phyloP scores from a whole-genome alignment of 345 rosid species.

The Syzygium aqueum region DNA sequence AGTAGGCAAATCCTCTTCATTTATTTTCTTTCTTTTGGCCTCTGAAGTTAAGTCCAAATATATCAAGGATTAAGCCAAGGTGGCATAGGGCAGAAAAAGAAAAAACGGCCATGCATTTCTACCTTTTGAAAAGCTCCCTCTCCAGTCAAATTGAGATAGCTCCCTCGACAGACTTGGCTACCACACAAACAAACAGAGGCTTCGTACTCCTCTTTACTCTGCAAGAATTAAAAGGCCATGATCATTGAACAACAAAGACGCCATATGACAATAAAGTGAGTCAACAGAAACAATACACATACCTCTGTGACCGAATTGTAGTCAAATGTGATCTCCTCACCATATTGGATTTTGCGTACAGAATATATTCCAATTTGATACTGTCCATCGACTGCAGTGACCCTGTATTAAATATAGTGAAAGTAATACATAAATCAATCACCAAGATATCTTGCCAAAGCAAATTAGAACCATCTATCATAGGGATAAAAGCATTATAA shows the following conservation, averaged over 20 bases:
- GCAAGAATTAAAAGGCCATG: slow-evolving; percentile 14
- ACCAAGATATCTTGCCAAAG: background rate
- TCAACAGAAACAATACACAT: slow-evolving; percentile 6
- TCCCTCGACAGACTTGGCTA: slow-evolving; percentile 98
- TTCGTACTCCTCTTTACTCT: slow-evolving; percentile 99
- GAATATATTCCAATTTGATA: slow-evolving; percentile 97
- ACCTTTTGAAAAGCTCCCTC: slow-evolving; percentile 99
- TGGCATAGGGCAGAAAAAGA: background rate
- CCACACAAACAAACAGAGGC: slow-evolving; percentile 99
- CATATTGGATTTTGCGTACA: slow-evolving; percentile 66
- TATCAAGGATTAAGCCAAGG: background rate
- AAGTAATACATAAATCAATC: background rate
- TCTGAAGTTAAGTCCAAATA: background rate
- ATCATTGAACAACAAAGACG: background rate
- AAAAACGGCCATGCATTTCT: background rate
- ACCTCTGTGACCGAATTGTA: slow-evolving; percentile 99
- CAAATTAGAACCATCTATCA: background rate
- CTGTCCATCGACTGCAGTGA: slow-evolving; percentile 96
- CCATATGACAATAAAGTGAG: background rate
- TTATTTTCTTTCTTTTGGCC: background rate
- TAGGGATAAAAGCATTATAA: background rate
- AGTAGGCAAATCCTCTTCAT: background rate
- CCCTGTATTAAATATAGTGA: slow-evolving; percentile 30
- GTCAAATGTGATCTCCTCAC: slow-evolving; percentile 98
- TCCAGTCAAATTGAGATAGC: slow-evolving; percentile 98